Conservation (phyloP, 2,329 filamentous ascomycete genomes). For the Calonectria honghensis region DNA sequence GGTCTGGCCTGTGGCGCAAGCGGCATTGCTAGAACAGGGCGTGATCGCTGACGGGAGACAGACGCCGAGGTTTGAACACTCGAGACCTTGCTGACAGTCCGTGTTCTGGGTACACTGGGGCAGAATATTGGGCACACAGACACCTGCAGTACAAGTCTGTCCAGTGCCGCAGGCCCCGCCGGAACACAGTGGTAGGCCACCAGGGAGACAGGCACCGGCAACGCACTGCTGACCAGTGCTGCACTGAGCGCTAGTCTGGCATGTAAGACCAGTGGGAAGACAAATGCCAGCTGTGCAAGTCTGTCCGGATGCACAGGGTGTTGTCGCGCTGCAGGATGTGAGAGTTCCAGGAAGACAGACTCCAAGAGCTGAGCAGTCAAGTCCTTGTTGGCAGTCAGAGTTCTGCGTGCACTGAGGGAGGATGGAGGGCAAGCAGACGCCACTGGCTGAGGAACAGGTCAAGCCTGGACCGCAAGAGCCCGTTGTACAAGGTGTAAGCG, state of each 20-base stretch:
- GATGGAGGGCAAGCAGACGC: constrained; percentile 13
- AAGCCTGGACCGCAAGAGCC: constrained; percentile 6
- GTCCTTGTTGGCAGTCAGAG: constrained; percentile 9
- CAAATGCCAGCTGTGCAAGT: constrained; percentile 5
- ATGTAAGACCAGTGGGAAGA: background rate
- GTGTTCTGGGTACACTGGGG: constrained; percentile 8
- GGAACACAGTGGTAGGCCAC: background rate
- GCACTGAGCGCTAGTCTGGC: constrained; percentile 7
- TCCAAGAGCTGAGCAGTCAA: constrained; percentile 2
- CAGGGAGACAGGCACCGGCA: background rate
- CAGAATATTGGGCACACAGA: constrained; percentile 14
- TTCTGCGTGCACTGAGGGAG: constrained; percentile 9
- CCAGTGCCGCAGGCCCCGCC: constrained; percentile 3
- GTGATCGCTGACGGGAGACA: constrained; percentile 9
- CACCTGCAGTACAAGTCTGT: background rate
- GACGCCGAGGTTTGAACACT: constrained; percentile 8
- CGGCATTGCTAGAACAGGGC: background rate
- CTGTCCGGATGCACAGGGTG: background rate
- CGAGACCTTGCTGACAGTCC: constrained; percentile 14
- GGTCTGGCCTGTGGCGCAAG: constrained; percentile 7
- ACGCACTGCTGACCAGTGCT: constrained; percentile 17
- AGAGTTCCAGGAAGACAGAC: background rate
- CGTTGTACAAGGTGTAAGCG: constrained; percentile 9
- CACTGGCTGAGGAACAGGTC: constrained; percentile 7
- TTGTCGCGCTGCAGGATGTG: background rate